Conservation (phyloP, 768 basidiomycete genomes). For the Astraeus odoratus region DNA sequence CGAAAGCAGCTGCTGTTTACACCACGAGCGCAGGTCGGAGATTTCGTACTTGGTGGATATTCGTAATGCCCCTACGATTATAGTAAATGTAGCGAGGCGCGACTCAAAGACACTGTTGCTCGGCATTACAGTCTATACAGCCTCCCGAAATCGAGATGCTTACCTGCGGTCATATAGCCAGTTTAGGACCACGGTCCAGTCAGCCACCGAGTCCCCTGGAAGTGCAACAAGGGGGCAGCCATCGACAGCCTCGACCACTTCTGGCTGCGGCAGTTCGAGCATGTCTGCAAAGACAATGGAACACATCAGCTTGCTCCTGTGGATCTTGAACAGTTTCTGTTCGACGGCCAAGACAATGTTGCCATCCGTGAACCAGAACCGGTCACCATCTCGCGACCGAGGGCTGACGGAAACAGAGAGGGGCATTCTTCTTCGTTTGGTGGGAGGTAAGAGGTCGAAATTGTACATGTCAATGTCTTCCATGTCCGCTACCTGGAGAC, state of each 20-base stretch:
- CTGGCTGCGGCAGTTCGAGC: conserved; percentile 29
- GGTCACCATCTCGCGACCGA: neutral
- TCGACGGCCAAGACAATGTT: conserved; percentile 27
- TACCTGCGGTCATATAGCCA: conserved; percentile 31
- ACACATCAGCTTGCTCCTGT: conserved; percentile 11
- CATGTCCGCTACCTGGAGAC: too few species aligned
- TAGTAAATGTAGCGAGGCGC: conserved; percentile 17
- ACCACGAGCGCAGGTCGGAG: conserved; percentile 20
- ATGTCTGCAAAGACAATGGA: conserved; percentile 30
- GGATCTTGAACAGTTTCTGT: conserved; percentile 21
- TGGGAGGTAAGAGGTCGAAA: conserved; percentile 3
- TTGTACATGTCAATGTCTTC: neutral
- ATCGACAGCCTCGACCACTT: conserved; percentile 23
- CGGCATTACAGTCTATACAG: neutral
- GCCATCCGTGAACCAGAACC: conserved; percentile 30
- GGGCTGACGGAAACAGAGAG: neutral
- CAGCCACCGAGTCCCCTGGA: conserved; percentile 17
- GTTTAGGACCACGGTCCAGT: conserved; percentile 24
- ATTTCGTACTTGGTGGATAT: conserved; percentile 35
- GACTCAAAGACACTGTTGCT: conserved; percentile 20
- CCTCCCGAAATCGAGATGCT: conserved; percentile 6
- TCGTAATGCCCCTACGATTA: conserved; percentile 22
- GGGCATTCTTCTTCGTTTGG: conserved; percentile 3
- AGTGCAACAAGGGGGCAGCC: conserved; percentile 26
- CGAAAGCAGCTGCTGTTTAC: conserved; percentile 14